These are phyloP conservation scores for Beta macrorhiza DNA, from an alignment of 179 eudicot genomes.

Conservation along the genomic window DNA sequence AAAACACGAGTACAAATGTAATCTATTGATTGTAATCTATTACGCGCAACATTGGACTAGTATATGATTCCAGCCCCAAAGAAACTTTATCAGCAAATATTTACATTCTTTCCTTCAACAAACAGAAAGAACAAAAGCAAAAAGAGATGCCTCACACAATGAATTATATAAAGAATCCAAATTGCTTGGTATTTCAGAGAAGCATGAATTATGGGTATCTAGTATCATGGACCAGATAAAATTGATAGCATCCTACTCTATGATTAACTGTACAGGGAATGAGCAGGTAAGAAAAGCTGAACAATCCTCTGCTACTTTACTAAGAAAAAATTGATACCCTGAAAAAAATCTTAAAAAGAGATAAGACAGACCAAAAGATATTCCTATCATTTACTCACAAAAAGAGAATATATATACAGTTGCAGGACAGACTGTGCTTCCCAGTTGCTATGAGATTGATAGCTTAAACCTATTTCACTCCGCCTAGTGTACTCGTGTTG, in stretches of 20 bases:
- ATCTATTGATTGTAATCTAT: no score
- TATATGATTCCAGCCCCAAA: not conserved
- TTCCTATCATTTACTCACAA: slow-evolving; percentile 17
- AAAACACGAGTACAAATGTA: no score
- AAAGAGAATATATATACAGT: slow-evolving; percentile 28
- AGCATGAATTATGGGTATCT: not conserved
- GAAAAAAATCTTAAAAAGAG: not conserved
- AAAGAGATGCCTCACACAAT: not conserved
- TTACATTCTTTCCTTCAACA: not conserved
- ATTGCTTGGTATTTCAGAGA: not conserved
- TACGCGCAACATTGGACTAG: no score
- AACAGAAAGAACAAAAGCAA: slow-evolving; percentile 5
- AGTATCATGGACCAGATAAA: not conserved
- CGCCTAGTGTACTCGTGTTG: not conserved
- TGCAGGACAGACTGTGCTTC: slow-evolving; percentile 8
- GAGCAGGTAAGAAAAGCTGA: slow-evolving; percentile 2
- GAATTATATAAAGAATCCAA: not conserved
- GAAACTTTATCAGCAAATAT: not conserved
- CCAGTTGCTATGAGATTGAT: not conserved
- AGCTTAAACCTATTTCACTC: not conserved
- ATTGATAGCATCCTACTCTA: not conserved
- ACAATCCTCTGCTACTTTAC: not conserved
- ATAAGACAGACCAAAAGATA: not conserved
- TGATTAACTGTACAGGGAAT: slow-evolving; percentile 15
- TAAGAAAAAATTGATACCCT: slow-evolving; percentile 2